Base-by-base conservation (phyloP, 768 basidiomycete genomes). In the Tremella fuciformis region DNA sequence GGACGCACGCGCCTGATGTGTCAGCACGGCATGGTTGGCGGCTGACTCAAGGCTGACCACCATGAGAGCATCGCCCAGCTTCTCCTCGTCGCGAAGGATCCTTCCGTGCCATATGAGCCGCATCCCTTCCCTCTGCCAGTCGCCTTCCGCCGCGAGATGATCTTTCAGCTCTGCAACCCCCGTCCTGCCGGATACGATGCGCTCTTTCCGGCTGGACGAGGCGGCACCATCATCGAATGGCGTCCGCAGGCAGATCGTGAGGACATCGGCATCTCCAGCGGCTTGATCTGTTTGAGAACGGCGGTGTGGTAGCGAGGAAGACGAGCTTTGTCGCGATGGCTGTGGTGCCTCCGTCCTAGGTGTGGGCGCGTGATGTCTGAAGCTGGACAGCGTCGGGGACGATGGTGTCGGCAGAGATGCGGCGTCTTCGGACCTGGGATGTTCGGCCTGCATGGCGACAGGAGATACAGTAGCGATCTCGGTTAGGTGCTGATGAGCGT, bases 91-190 rank as follows among this genome's bases (percentile, higher is more conserved):
- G 34, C 65, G 50, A 1, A 71, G 57, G 19, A 73, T 69, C 51
- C 71, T 52, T 3, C 71, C 71, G 50, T 63, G 62, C 63, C 67
- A 73, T 0, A 73, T 66, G 21, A 73, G n/a, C 47, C 71, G 61
- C 71, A 73, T 70, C 1, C 69, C 69, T 16, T 69, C 67, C 19
- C 67, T 53, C 25, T 57, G 57, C 67, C 69, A 70, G 8, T 46
- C 21, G 3, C 63, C 66, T 22, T 55, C 42, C 25, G 18, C 19
- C 1, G 56, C 58, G 13, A 70, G 34, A 24, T 60, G 62, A 44
- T 69, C 65, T 46, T 73, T 70, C 40, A 73, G 47, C 39, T 63
- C 54, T 7, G 18, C 16, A 22, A 69, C 47, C 13, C 52, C 61
- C 25, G 34, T 58, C 16, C 13, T 9, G 15, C 40, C 19, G 2